Base-by-base conservation (phyloP, 2,329 filamentous ascomycete species). In the Fusarium falciforme region DNA sequence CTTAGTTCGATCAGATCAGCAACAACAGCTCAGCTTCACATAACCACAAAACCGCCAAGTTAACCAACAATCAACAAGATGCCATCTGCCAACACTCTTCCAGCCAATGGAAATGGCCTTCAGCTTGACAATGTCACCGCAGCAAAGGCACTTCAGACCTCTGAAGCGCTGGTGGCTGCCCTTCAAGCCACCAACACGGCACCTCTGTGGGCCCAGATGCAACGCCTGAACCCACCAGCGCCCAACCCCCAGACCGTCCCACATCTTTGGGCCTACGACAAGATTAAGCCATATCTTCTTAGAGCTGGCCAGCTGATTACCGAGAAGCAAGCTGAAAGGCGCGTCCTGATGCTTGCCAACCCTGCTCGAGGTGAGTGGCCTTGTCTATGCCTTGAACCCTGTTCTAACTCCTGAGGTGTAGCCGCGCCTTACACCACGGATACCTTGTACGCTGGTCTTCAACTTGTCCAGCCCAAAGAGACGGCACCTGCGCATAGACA, bases 391-490 rank as follows among this genome's bases (percentile, higher is more conserved):
- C 16, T 11, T 49, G 25, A 5, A 3, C 7, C 25, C 11, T 14
- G 11, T 55, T 31, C n/a, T 55, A 22, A 55, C 11, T 1, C 27
- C 16, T 22, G 17, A 31, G 5, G 8, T 22, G 33, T 59, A 87
- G 86, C 83, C 35, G 84, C 86, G 0, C 88, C 88, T 0, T 88
- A 85, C 70, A 90, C 88, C 0, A 90, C 88, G 1, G 88, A 90
- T 76, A 90, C 88, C 0, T 78, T 90, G 44, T 89, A 90, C 71
- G 87, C 85, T 3, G 89, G 88, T 1, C 83, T 90, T 1, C 88
- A 90, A 72, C 81, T 90, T 1, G 87, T 90, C 2, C 85, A 87
- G 76, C 88, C 88, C 0, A 85, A 86, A n/a, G 88, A 90, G 64
- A 87, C 83, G 0, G 88, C 88, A 0, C 86, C 85, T 0, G 88